These are phyloP conservation scores for Boletus vinaceobasis DNA, from an alignment of 768 basidiomycete species.

Conservation along the genomic window DNA sequence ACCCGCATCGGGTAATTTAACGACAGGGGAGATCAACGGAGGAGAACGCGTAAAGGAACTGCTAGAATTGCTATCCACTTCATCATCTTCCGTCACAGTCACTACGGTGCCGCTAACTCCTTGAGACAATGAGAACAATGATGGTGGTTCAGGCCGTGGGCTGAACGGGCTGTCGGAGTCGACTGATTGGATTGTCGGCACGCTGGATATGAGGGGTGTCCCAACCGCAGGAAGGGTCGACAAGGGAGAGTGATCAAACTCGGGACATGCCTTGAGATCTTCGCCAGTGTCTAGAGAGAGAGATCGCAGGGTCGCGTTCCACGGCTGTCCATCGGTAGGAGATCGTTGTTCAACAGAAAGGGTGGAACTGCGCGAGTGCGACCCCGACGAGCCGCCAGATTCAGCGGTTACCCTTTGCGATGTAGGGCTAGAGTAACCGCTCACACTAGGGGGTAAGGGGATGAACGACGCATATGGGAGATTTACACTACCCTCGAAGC, in stretches of 20 bases:
- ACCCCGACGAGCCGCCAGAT: constrained; percentile 11
- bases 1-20: constrained; percentile 27
- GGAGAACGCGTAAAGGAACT: constrained; percentile 28
- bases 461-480: constrained; percentile 28
- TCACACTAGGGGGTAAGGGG: constrained; percentile 30
- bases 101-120: background rate
- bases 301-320: constrained; percentile 8
- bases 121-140: constrained; percentile 21
- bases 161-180: constrained; percentile 27
- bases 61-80: constrained; percentile 17
- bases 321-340: constrained; percentile 18
- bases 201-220: constrained; percentile 23
- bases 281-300: constrained; percentile 4
- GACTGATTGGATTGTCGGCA: constrained; percentile 9
- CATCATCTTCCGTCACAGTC: constrained; percentile 10
- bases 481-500: constrained; percentile 15
- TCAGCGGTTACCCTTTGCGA: constrained; percentile 24
- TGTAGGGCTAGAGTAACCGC: constrained; percentile 29
- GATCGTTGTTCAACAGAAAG: constrained; percentile 29
- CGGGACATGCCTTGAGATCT: constrained; percentile 12
- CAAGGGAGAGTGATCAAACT: constrained; percentile 30
- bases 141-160: constrained; percentile 24
- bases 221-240: constrained; percentile 30
- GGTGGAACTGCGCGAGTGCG: constrained; percentile 30
- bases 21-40: constrained; percentile 26